phyloP scores from a whole-genome alignment of 2,329 filamentous ascomycete genomes.

The Elsinoe australis region DNA sequence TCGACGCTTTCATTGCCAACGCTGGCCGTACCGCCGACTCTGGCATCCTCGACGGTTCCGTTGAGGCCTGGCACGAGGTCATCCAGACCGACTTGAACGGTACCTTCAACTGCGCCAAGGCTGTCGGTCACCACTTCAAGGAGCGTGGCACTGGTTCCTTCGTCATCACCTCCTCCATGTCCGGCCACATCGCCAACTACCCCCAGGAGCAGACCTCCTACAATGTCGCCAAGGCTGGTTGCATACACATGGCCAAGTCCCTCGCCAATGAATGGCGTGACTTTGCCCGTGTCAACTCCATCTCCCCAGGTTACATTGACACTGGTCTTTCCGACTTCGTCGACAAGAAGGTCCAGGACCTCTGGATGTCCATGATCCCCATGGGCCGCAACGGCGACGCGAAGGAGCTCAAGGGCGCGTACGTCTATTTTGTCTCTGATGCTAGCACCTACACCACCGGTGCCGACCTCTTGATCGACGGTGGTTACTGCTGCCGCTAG shows the following conservation, averaged over 20 bases:
- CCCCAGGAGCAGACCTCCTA: slow-evolving; percentile 60
- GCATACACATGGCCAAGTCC: slow-evolving; percentile 56
- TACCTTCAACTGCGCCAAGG: slow-evolving; percentile 76
- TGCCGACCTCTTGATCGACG: slow-evolving; percentile 44
- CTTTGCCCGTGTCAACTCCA: slow-evolving; percentile 60
- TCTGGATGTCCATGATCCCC: slow-evolving; percentile 55
- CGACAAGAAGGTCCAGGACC: slow-evolving; percentile 47
- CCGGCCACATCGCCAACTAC: slow-evolving; percentile 76
- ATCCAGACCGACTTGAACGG: slow-evolving; percentile 83
- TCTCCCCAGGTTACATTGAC: slow-evolving; percentile 62
- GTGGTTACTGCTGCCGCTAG: slow-evolving; percentile 36
- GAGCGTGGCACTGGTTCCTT: slow-evolving; percentile 56
- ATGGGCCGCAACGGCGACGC: slow-evolving; percentile 55
- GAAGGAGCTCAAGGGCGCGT: slow-evolving; percentile 57
- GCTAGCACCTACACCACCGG: slow-evolving; percentile 47
- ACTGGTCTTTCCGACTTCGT: slow-evolving; percentile 61
- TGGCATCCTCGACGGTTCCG: slow-evolving; percentile 61
- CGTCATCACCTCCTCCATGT: slow-evolving; percentile 66
- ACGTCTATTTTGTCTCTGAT: slow-evolving; percentile 48
- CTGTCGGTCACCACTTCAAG: slow-evolving; percentile 73
- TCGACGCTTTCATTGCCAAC: slow-evolving; percentile 61
- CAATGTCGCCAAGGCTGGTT: slow-evolving; percentile 59
- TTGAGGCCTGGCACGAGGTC: slow-evolving; percentile 68
- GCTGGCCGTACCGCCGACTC: slow-evolving; percentile 62
- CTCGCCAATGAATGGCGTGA: slow-evolving; percentile 63